Evolutionary conservation across 306 rosid species (phyloP), one percentile per base, ranked within the genome.

Genomic region (Sechiopsis laciniata): DNA sequence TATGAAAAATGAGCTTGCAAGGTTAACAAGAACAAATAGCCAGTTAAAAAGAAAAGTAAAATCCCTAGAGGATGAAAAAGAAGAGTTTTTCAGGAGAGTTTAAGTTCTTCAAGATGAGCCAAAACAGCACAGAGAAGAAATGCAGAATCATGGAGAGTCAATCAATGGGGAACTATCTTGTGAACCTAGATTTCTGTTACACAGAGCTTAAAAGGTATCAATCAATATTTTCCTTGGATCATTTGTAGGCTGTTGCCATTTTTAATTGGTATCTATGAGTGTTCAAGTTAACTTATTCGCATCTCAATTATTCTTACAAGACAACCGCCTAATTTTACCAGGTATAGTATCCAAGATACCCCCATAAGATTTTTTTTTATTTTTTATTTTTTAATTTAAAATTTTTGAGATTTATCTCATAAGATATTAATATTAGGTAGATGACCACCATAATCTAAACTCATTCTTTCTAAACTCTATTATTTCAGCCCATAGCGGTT

Each of bases 31-130:
- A 76, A 58, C 58, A 45, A 83, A 83, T 53, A 75, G 66, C 17
- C 77, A 87, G 69, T 74, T 75, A 29, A 74, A 55, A 11, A 22
- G 11, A 73, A 78, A 29, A 72, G 80, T 83, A 62, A 79, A 74
- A 26, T 55, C 15, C 51, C 80, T 85, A 16, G 77, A 80, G 72
- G 81, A 79, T 68, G 87, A 86, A 76, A 88, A 82, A 42, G 54
- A 58, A 16, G 84, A 82, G 65, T 71, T 71, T 57, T 66, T 60
- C 71, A 74, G 64, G 79, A 83, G 80, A 80, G 73, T 57, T 22
- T 79, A 77, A 79, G 80, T 85, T 73, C 80, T 77, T 77, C 85
- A 84, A 82, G 85, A 84, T 74, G 83, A 83, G 72, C 37, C 80
- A 69, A 84, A 82, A 68, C 78, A 72, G 77, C 59, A 53, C 54